Percentiles rank a stretch among this genome's conserved stretches.
Evolutionary conservation across 495 filamentous ascomycete genomes (phyloP).

Genomic region (Penicillium canescens): DNA sequence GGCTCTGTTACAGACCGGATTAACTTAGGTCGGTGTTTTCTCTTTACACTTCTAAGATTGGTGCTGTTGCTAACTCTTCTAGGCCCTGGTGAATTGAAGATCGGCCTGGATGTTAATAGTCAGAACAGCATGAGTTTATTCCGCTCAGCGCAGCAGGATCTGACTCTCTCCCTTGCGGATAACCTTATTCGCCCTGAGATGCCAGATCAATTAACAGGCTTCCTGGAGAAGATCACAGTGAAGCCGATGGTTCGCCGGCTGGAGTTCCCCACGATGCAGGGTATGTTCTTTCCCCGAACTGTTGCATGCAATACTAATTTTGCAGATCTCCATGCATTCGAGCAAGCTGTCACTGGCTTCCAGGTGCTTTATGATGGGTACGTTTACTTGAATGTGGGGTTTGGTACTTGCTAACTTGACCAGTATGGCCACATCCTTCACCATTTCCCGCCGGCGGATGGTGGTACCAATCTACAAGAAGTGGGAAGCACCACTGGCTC

Average conservation of each 20-base stretch:
- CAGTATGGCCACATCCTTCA: slow-evolving; percentile 66
- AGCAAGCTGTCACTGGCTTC: slow-evolving; percentile 76
- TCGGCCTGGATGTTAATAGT: slow-evolving; percentile 59
- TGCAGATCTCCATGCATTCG: slow-evolving; percentile 71
- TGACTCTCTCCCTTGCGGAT: slow-evolving; percentile 68
- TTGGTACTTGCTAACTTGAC: neutral
- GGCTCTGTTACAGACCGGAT: slow-evolving; percentile 74
- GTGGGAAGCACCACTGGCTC: slow-evolving; percentile 74
- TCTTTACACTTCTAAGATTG: neutral
- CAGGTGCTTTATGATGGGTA: slow-evolving; percentile 70
- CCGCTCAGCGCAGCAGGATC: slow-evolving; percentile 63
- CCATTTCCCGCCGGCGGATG: slow-evolving; percentile 81
- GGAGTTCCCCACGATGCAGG: slow-evolving; percentile 41
- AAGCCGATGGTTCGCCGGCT: slow-evolving; percentile 44
- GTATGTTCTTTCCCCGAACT: slow-evolving; percentile 22
- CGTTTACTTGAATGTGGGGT: slow-evolving; percentile 6
- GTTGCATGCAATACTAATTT: slow-evolving; percentile 30
- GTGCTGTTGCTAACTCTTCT: slow-evolving; percentile 10
- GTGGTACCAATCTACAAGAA: slow-evolving; percentile 90
- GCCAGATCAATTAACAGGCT: slow-evolving; percentile 51
- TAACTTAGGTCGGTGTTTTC: slow-evolving; percentile 55
- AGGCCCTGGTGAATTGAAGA: slow-evolving; percentile 68
- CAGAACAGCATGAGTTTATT: slow-evolving; percentile 61
- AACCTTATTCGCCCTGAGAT: slow-evolving; percentile 59
- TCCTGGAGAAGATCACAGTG: slow-evolving; percentile 45